Conservation (phyloP, 139 green algal genomes). For the Chlamydomonas applanata region DNA sequence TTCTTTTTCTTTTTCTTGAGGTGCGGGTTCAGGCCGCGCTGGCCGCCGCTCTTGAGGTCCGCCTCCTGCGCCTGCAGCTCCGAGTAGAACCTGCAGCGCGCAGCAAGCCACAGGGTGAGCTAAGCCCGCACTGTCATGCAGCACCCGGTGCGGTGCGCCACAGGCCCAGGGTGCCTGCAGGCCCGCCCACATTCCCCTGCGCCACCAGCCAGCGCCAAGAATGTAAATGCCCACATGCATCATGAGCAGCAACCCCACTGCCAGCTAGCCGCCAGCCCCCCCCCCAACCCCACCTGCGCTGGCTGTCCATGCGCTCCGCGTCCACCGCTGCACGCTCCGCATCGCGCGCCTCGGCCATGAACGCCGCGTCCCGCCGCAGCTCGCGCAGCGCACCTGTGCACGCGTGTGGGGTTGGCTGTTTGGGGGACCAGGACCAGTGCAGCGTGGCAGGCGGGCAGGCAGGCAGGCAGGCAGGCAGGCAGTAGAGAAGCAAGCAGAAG, state of each 20-base stretch:
- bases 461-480: no score
- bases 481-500: no score
- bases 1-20: constrained; percentile 55
- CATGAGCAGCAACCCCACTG: no score
- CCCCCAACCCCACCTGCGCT: constrained; percentile 11
- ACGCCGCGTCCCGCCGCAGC: constrained; percentile 83
- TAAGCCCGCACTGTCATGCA: neutral
- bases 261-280: neutral
- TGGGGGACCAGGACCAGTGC: constrained; percentile 5
- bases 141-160: neutral
- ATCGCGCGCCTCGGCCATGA: constrained; percentile 64
- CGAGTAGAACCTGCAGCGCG: constrained; percentile 31
- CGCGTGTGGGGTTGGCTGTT: no score
- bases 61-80: constrained; percentile 70
- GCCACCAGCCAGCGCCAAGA: no score
- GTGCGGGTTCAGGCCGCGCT: constrained; percentile 85
- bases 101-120: neutral
- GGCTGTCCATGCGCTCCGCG: constrained; percentile 41
- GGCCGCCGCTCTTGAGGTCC: constrained; percentile 83
- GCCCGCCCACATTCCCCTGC: no score
- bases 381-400: constrained; percentile 74
- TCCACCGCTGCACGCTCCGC: constrained; percentile 45
- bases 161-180: neutral
- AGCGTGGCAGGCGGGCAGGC: no score
- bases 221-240: neutral